A percentile compares a stretch with the other conserved stretches of the same genome.
phyloP scores from a whole-genome alignment of 1,284 basidiomycete genomes.

The Fomitiporia mediterranea region DNA sequence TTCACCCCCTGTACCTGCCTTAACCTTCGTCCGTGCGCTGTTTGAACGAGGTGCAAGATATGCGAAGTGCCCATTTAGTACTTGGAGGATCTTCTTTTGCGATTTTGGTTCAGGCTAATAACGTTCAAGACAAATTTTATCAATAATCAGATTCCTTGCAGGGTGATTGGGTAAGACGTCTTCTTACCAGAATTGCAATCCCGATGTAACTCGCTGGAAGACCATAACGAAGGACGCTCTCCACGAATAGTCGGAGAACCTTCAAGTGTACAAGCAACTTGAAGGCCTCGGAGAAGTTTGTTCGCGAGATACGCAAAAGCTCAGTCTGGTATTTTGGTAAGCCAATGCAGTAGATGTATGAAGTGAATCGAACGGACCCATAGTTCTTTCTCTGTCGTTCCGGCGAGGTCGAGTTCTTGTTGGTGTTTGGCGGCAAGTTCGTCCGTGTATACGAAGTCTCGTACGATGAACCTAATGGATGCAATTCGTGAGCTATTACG shows the following conservation, averaged over 20 bases:
- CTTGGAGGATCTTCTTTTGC: conserved; percentile 73
- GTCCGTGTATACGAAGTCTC: conserved; percentile 94
- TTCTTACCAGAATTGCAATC: conserved; percentile 73
- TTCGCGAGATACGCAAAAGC: conserved; percentile 86
- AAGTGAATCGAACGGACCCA: conserved; percentile 58
- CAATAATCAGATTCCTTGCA: background rate
- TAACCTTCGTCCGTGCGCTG: conserved; percentile 40
- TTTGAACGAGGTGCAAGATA: conserved; percentile 73
- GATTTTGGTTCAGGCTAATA: conserved; percentile 82
- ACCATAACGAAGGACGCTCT: conserved; percentile 94
- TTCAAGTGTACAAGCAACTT: conserved; percentile 94
- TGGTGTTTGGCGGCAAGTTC: conserved; percentile 79
- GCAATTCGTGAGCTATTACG: conserved; percentile 1
- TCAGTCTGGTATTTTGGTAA: conserved; percentile 63
- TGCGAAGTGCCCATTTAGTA: conserved; percentile 73
- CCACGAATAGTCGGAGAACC: conserved; percentile 86
- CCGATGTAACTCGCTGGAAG: conserved; percentile 90
- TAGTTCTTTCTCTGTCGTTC: conserved; percentile 91
- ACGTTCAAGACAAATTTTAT: background rate
- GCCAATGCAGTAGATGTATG: background rate
- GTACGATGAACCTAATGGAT: conserved; percentile 70
- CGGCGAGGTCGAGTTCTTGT: conserved; percentile 77
- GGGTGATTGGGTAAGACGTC: conserved; percentile 8
- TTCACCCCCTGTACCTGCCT: conserved; percentile 40
- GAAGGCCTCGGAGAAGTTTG: conserved; percentile 97